phyloP scores from a whole-genome alignment of 306 rosid species.

The Styphnolobium japonicum region DNA sequence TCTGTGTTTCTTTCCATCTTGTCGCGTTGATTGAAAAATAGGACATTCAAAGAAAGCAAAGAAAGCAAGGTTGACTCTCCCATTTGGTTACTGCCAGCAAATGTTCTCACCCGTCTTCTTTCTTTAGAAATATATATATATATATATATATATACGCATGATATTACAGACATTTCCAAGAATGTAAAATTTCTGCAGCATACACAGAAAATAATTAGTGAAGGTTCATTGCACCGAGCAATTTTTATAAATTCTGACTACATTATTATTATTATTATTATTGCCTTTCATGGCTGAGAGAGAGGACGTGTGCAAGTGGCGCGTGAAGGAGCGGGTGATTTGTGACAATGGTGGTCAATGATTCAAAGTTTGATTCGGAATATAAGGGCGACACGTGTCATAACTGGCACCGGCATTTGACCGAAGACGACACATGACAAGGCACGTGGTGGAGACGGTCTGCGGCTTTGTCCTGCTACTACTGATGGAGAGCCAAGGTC shows the following conservation, averaged over 20 bases:
- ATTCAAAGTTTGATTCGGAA: slow-evolving; percentile 31
- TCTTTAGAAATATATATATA: not conserved
- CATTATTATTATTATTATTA: no score
- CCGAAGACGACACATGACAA: slow-evolving; percentile 42
- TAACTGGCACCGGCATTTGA: slow-evolving; percentile 77
- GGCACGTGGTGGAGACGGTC: slow-evolving; percentile 46
- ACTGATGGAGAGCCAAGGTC: slow-evolving; percentile 44
- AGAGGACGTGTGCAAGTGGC: no score
- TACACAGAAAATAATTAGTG: no score
- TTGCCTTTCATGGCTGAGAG: no score
- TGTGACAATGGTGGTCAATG: no score
- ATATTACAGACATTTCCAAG: no score
- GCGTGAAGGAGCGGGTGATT: no score
- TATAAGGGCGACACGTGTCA: slow-evolving; percentile 47
- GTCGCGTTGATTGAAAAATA: not conserved
- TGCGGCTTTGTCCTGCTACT: slow-evolving; percentile 11
- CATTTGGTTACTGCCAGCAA: not conserved
- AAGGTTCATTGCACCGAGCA: no score
- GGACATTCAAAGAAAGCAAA: slow-evolving; percentile 26
- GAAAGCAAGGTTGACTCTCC: slow-evolving; percentile 33
- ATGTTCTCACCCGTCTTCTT: not conserved
- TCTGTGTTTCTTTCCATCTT: slow-evolving; percentile 18
- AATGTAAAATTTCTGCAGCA: no score
- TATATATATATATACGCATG: not conserved
- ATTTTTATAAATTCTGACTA: no score